Conservation (phyloP, 768 basidiomycete genomes). For the Xerocomellus chrysenteron region DNA sequence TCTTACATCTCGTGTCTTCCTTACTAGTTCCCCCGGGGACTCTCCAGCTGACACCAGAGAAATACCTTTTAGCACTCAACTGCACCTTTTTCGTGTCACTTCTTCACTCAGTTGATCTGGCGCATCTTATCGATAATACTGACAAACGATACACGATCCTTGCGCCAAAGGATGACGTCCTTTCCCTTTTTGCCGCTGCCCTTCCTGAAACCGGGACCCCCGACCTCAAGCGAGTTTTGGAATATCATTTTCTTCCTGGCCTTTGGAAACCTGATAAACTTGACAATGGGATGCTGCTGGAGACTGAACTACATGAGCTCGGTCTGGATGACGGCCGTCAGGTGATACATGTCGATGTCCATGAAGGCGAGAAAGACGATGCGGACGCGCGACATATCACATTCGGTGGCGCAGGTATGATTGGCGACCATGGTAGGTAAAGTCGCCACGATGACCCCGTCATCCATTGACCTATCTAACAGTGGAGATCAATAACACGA, state of each 20-base stretch:
- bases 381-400: constrained; percentile 53
- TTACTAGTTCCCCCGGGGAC: constrained; percentile 77
- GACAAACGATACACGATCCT: constrained; percentile 80
- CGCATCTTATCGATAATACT: constrained; percentile 66
- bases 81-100: constrained; percentile 89
- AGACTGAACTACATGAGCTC: constrained; percentile 71
- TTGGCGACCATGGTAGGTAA: constrained; percentile 71
- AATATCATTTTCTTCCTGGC: constrained; percentile 92
- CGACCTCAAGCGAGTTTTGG: constrained; percentile 69
- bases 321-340: constrained; percentile 71
- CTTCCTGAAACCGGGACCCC: constrained; percentile 64
- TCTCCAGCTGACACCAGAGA: constrained; percentile 87
- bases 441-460: not conserved
- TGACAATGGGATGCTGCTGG: constrained; percentile 68
- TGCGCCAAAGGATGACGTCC: constrained; percentile 85
- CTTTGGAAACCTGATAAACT: constrained; percentile 71
- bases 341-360: constrained; percentile 68
- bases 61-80: constrained; percentile 88
- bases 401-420: constrained; percentile 81
- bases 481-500: constrained; percentile 74
- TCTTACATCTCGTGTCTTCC: constrained; percentile 83
- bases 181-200: constrained; percentile 52
- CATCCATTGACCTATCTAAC: constrained; percentile 12
- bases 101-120: constrained; percentile 79
- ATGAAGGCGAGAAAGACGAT: constrained; percentile 46